phyloP scores from a whole-genome alignment of 345 rosid species.

The Acer saccharum region DNA sequence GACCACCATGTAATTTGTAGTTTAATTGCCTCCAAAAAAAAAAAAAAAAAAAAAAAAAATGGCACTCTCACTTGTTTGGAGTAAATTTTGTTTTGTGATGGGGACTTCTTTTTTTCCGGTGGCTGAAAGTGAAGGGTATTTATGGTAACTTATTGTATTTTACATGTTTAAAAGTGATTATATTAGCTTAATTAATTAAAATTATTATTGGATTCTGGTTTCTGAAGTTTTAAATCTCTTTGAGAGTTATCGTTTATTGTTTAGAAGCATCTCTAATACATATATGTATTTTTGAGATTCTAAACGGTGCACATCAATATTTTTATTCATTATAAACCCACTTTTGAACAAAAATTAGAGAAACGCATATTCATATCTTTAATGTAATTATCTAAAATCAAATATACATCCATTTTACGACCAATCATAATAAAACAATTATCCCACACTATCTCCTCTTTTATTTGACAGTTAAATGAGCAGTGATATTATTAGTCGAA shows the following conservation, averaged over 20 bases:
- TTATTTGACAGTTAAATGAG: too few relatives aligned
- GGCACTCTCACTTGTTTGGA: neutral
- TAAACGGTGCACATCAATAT: too few relatives aligned
- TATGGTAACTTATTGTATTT: neutral
- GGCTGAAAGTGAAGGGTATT: slow-evolving; percentile 2
- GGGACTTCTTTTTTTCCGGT: neutral
- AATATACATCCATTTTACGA: too few relatives aligned
- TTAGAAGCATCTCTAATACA: too few relatives aligned
- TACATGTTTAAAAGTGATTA: neutral
- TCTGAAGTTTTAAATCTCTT: neutral
- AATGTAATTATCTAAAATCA: too few relatives aligned
- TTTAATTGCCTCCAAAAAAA: slow-evolving; percentile 25
- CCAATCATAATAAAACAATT: too few relatives aligned
- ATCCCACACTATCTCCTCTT: too few relatives aligned
- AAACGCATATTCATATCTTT: too few relatives aligned
- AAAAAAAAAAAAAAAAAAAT: neutral
- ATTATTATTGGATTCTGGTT: neutral
- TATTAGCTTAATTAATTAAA: neutral
- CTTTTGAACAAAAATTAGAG: too few relatives aligned
- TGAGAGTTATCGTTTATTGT: slow-evolving; percentile 15
- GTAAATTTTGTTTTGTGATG: neutral
- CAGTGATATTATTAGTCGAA: too few relatives aligned
- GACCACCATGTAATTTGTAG: slow-evolving; percentile 24
- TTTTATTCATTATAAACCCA: too few relatives aligned
- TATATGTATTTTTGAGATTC: too few relatives aligned